Percentiles rank a stretch among this genome's conserved stretches.
Conservation (phyloP, 768 basidiomycete species). For the Serpula lacrymans region DNA sequence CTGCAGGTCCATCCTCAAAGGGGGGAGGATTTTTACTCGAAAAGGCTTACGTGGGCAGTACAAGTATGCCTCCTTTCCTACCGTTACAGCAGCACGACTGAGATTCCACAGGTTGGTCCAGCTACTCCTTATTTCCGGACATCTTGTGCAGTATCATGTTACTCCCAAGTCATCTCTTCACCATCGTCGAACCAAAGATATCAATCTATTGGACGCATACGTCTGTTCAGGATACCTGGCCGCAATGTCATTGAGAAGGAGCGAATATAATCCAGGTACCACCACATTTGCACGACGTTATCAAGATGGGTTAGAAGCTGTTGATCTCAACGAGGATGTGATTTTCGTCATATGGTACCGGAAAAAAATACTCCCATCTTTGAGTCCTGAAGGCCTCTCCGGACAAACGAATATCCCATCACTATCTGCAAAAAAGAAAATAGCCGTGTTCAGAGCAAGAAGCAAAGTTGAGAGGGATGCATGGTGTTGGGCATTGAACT, state of each 20-base stretch:
- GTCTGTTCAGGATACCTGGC: conserved; percentile 86
- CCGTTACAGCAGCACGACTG: neutral
- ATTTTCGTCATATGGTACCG: conserved; percentile 80
- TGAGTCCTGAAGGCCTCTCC: conserved; percentile 24
- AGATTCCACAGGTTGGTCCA: conserved; percentile 52
- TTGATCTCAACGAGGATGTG: conserved; percentile 86
- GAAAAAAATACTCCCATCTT: conserved; percentile 26
- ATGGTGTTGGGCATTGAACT: conserved; percentile 93
- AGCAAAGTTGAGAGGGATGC: conserved; percentile 87
- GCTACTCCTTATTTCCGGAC: conserved; percentile 71
- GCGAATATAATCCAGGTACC: conserved; percentile 58
- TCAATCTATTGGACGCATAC: conserved; percentile 71
- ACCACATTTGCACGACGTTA: conserved; percentile 67
- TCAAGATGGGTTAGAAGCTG: conserved; percentile 83
- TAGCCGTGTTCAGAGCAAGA: conserved; percentile 67
- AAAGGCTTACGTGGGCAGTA: conserved; percentile 73
- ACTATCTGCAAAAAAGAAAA: conserved; percentile 55
- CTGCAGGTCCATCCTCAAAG: conserved; percentile 71
- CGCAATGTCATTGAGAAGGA: conserved; percentile 56
- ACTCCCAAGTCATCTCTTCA: conserved; percentile 57
- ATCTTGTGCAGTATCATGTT: conserved; percentile 70
- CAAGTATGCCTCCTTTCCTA: conserved; percentile 42
- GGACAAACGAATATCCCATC: conserved; percentile 37
- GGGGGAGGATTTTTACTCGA: conserved; percentile 71
- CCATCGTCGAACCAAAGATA: conserved; percentile 48